Evolutionary conservation across 768 basidiomycete genomes (phyloP).

Genomic region (Lactarius psammicola): DNA sequence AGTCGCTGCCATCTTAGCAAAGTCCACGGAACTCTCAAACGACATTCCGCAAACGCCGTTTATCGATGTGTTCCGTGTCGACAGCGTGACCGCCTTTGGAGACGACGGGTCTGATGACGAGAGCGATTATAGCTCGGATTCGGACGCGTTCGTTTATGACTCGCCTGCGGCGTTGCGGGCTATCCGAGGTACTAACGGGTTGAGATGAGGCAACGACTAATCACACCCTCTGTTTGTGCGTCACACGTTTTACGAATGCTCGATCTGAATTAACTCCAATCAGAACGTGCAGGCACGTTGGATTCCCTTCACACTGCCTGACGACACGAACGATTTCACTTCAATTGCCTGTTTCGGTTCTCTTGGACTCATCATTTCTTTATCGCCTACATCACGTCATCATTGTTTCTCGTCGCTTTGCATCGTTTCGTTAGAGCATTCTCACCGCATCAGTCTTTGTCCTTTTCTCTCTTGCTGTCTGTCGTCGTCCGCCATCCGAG

Average conservation of each 20-base stretch:
- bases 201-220: not conserved
- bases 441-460: not conserved
- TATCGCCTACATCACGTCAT: not conserved
- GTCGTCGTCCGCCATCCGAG: not conserved
- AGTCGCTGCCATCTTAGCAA: conserved; percentile 79
- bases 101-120: conserved; percentile 33
- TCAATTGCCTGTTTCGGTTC: not conserved
- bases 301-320: not conserved
- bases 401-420: conserved; percentile 3
- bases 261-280: not conserved
- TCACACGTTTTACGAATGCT: not conserved
- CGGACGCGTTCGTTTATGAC: conserved; percentile 40
- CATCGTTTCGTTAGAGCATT: conserved; percentile 4
- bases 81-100: conserved; percentile 32
- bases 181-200: conserved; percentile 16
- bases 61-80: conserved; percentile 69
- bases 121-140: conserved; percentile 36
- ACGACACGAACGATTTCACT: conserved; percentile 5
- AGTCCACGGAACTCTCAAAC: conserved; percentile 57
- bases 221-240: not conserved
- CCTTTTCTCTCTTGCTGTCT: not conserved
- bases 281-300: not conserved
- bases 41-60: conserved; percentile 79
- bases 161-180: conserved; percentile 28
- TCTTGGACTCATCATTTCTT: not conserved